Evolutionary conservation across 768 basidiomycete genomes (phyloP), one percentile per base, ranked within the genome.

Genomic region (Tylopilus subfusipes): DNA sequence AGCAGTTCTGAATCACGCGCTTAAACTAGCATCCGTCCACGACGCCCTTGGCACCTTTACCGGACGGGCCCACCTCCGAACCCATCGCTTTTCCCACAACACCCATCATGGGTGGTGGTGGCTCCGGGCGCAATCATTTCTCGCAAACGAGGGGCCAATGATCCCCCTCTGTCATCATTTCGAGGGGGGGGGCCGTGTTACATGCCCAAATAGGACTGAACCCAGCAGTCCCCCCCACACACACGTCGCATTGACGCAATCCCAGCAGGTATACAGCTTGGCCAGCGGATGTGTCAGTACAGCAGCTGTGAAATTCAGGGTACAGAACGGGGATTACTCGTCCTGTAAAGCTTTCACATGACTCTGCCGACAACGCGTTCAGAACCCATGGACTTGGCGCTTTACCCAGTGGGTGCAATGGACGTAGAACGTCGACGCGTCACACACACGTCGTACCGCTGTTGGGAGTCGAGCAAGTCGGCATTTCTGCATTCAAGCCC

Each of bases 261-360:
- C 33, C 48, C 54, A 53, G 31, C 54, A 49, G 31, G 56, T 58
- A 56, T 47, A 4, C 36, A 38, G n/a, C n/a, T n/a, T n/a, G n/a
- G n/a, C n/a, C n/a, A n/a, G n/a, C n/a, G 36, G 36, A 8, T 19
- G 36, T 36, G 34, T 36, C 16, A 16, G 2, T 42, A 53, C 56
- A 44, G 27, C 58, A 38, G 36, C 36, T 38, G 36, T 58, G 42
- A 68, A 62, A 59, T 63, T 64, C 67, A 68, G 67, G 67, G 65
- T 56, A 27, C n/a, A 2, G 12, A 50, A 53, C 67, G 68, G 68
- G 68, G 68, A 68, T 70, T 68, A 68, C 68, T 58, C 58, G 42
- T 61, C 61, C 38, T 50, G 52, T 67, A 49, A 57, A 51, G 38
- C 58, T 51, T 52, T 57, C 61, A 59, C 56, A 61, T 60, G 27